These are phyloP conservation scores for Glycyrrhiza uralensis DNA, from an alignment of 306 rosid genomes.

Conservation along the genomic window DNA sequence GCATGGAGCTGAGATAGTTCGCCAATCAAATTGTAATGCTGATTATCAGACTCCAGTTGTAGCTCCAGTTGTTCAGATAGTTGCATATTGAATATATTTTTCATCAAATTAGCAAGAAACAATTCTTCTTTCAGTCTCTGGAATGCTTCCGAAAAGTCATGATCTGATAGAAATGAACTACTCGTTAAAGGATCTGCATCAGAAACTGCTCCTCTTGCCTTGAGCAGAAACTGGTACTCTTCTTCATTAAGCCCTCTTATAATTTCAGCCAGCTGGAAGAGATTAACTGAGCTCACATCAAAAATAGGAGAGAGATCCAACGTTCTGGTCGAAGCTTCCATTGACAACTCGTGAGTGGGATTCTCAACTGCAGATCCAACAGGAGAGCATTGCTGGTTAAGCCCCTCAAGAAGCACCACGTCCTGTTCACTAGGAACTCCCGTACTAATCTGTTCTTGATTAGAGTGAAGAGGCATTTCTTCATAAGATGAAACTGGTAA, in stretches of 20 bases:
- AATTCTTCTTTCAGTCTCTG: conserved; percentile 79
- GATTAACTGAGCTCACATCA: conserved; percentile 42
- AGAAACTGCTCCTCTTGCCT: conserved; percentile 47
- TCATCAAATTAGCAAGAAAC: conserved; percentile 49
- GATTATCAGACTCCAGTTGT: conserved; percentile 54
- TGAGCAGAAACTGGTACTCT: conserved; percentile 46
- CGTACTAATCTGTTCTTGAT: conserved; percentile 32
- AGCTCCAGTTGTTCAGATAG: conserved; percentile 60
- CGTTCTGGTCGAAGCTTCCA: conserved; percentile 30
- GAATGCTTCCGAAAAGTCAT: conserved; percentile 39
- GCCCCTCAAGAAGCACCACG: conserved; percentile 23
- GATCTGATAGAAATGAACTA: conserved; percentile 25
- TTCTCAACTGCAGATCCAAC: conserved; percentile 32
- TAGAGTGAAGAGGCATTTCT: conserved; percentile 41
- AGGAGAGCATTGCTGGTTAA: conserved; percentile 29
- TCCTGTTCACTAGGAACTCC: conserved; percentile 24
- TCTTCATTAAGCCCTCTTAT: conserved; percentile 55
- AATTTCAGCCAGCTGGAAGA: conserved; percentile 55
- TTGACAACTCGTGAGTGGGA: conserved; percentile 30
- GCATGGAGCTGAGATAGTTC: conserved; percentile 52
- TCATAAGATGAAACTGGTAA: conserved; percentile 25
- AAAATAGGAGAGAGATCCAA: conserved; percentile 29
- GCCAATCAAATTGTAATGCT: conserved; percentile 38
- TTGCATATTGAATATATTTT: conserved; percentile 60
- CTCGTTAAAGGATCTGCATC: conserved; percentile 31